Percentiles rank a stretch among this genome's conserved stretches.
These are phyloP conservation scores for Suzukiozyma palmioleophila DNA, from an alignment of 1,139 yeast genomes.

Conservation along the genomic window DNA sequence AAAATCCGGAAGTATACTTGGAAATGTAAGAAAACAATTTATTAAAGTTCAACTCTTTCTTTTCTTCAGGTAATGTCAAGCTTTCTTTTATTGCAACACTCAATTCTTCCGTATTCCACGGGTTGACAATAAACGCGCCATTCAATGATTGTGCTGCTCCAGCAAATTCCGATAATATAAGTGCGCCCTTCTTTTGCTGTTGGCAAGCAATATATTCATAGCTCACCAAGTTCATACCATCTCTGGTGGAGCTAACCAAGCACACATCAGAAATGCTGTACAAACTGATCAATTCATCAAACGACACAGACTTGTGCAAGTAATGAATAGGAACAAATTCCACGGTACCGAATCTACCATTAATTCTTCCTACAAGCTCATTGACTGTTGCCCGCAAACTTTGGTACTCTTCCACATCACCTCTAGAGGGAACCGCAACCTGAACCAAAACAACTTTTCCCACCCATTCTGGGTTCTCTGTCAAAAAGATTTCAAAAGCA, in stretches of 20 bases:
- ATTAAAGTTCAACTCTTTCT: constrained; percentile 69
- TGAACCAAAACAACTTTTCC: constrained; percentile 95
- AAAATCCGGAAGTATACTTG: constrained; percentile 89
- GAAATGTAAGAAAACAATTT: constrained; percentile 82
- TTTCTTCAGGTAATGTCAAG: constrained; percentile 78
- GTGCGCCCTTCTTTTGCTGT: constrained; percentile 76
- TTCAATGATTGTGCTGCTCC: constrained; percentile 98
- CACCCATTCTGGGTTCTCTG: constrained; percentile 96
- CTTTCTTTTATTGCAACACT: constrained; percentile 85
- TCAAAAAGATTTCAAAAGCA: constrained; percentile 88
- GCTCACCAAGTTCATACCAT: constrained; percentile 96
- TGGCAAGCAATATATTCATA: constrained; percentile 98
- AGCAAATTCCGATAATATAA: constrained; percentile 89
- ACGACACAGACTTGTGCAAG: constrained; percentile 87
- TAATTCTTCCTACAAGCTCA: constrained; percentile 93
- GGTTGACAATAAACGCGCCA: constrained; percentile 91
- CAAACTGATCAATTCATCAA: constrained; percentile 84
- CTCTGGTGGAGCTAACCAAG: constrained; percentile 89
- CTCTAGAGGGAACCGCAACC: constrained; percentile 96
- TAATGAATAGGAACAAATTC: constrained; percentile 98
- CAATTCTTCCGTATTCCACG: constrained; percentile 97
- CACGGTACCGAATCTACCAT: constrained; percentile 93
- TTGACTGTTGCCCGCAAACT: constrained; percentile 89
- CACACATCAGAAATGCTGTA: constrained; percentile 88
- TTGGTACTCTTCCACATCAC: constrained; percentile 98